Percentiles rank a stretch among this genome's conserved stretches.
Conservation (phyloP, 495 filamentous ascomycete species). For the Jackrogersella minutella region DNA sequence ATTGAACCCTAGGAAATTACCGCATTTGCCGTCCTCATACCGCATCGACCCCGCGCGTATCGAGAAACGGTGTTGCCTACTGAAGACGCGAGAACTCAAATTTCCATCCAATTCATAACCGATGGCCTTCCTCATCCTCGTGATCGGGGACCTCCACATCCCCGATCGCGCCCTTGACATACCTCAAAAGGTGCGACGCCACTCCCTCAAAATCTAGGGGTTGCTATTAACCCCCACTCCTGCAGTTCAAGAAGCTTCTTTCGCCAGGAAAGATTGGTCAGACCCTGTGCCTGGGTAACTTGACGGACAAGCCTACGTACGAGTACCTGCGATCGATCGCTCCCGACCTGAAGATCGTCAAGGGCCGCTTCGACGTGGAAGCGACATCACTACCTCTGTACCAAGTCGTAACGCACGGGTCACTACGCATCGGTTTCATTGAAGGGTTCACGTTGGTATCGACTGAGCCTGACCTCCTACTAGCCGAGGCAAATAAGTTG, state of each 20-base stretch:
- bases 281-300: conserved; percentile 95
- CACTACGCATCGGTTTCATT: conserved; percentile 92
- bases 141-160: conserved; percentile 97
- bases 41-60: not conserved
- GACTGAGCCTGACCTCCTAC: conserved; percentile 86
- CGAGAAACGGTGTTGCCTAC: conserved; percentile 19
- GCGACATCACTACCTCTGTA: conserved; percentile 88
- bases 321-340: conserved; percentile 92
- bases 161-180: conserved; percentile 92
- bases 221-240: conserved; percentile 10
- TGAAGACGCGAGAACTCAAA: not conserved
- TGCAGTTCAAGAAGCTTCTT: conserved; percentile 96
- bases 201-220: not conserved
- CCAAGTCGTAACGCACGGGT: conserved; percentile 94
- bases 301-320: conserved; percentile 93
- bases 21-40: not conserved
- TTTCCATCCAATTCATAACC: conserved; percentile 13
- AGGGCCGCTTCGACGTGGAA: conserved; percentile 92
- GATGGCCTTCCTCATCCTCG: conserved; percentile 72
- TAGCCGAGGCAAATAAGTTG: conserved; percentile 94
- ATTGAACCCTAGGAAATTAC: not conserved
- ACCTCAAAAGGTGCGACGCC: conserved; percentile 76
- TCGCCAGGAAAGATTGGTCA: conserved; percentile 98
- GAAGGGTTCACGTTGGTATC: conserved; percentile 96
- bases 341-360: conserved; percentile 94